These are phyloP conservation scores for Microcyclospora tardicrescens DNA, from an alignment of 2,329 filamentous ascomycete genomes.

Conservation along the genomic window DNA sequence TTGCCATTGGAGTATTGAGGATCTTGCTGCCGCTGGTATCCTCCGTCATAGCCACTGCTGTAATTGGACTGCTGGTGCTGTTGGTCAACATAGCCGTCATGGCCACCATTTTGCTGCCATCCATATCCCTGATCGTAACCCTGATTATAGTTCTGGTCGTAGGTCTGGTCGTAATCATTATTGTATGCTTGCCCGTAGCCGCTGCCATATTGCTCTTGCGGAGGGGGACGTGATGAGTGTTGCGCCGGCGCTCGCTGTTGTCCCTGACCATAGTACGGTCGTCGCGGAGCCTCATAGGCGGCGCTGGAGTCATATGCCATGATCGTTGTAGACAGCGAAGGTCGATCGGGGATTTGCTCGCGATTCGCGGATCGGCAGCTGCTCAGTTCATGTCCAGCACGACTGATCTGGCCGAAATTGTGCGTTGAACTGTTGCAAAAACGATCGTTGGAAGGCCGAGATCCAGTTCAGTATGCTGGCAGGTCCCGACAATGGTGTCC, in stretches of 20 bases:
- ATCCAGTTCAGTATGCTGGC: too few relatives aligned
- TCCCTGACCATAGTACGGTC: conserved; percentile 8
- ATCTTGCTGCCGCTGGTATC: conserved; percentile 14
- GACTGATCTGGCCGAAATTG: too few relatives aligned
- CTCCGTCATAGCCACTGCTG: conserved; percentile 18
- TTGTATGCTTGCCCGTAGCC: conserved; percentile 2
- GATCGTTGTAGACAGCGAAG: neutral
- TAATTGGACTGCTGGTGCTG: conserved; percentile 1
- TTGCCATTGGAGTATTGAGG: conserved; percentile 2
- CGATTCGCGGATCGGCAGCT: too few relatives aligned
- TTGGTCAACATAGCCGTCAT: conserved; percentile 1
- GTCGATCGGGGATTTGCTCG: too few relatives aligned
- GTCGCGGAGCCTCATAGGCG: conserved; percentile 9
- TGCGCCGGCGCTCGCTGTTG: conserved; percentile 3
- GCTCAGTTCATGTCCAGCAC: too few relatives aligned
- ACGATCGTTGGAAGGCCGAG: too few relatives aligned
- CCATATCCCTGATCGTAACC: conserved; percentile 2
- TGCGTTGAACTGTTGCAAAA: too few relatives aligned
- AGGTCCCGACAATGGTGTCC: too few relatives aligned
- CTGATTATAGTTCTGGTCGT: conserved; percentile 4
- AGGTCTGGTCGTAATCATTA: conserved; percentile 7
- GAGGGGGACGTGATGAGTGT: conserved; percentile 2
- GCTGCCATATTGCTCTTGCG: conserved; percentile 1
- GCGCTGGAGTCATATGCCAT: conserved; percentile 12
- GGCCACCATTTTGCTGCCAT: neutral